phyloP scores from a whole-genome alignment of 1,139 yeast species.

The Hemisphaericaspora xylofermentans region DNA sequence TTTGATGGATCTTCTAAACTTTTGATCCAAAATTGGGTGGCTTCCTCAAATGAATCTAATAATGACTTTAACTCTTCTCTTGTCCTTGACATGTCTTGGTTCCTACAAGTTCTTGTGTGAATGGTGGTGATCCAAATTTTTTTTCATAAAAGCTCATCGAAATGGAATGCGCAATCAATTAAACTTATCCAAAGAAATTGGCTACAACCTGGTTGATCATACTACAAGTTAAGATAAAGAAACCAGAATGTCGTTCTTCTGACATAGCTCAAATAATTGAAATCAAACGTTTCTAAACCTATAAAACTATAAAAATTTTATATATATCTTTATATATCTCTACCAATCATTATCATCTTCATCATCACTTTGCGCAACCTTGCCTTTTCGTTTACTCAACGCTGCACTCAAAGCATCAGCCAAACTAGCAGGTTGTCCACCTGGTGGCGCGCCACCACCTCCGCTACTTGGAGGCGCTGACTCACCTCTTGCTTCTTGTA shows the following conservation, averaged over 20 bases:
- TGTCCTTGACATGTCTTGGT: conserved; percentile 14
- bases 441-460: conserved; percentile 45
- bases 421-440: conserved; percentile 49
- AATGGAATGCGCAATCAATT: neutral
- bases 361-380: conserved; percentile 81
- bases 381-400: conserved; percentile 73
- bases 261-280: neutral
- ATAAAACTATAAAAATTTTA: neutral
- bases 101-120: neutral
- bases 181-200: too few species aligned
- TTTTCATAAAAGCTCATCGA: neutral
- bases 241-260: too few species aligned
- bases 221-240: too few species aligned
- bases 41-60: conserved; percentile 34
- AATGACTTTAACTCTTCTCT: conserved; percentile 26
- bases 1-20: conserved; percentile 15
- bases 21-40: conserved; percentile 32
- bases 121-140: neutral
- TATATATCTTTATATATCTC: neutral
- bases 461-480: conserved; percentile 26
- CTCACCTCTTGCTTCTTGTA: conserved; percentile 73
- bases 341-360: conserved; percentile 62
- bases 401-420: conserved; percentile 93
- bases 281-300: neutral
- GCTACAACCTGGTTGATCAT: too few species aligned